Percentiles rank a stretch among this genome's conserved stretches.
These are phyloP conservation scores for Helotiales sp. DNA, from an alignment of 2,329 filamentous ascomycete genomes.

Conservation along the genomic window DNA sequence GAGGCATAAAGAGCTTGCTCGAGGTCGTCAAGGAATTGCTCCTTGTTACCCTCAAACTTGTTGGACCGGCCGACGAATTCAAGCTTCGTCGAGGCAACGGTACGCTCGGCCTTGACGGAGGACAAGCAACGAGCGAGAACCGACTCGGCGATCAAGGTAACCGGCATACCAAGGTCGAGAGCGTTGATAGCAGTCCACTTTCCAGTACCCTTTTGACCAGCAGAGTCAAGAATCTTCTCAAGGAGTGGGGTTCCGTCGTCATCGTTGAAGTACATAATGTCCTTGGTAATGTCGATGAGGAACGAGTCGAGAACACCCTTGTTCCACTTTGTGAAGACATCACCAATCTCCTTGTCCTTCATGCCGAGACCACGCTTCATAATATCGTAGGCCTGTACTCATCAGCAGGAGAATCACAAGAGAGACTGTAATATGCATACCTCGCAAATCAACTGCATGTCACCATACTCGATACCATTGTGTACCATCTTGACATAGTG, in stretches of 20 bases:
- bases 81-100: constrained; percentile 76
- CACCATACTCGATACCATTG: constrained; percentile 99
- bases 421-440: constrained; percentile 49
- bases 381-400: constrained; percentile 88
- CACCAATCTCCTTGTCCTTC: constrained; percentile 90
- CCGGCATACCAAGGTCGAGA: constrained; percentile 96
- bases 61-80: constrained; percentile 70
- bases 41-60: constrained; percentile 86
- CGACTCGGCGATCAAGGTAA: constrained; percentile 95
- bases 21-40: constrained; percentile 92
- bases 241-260: constrained; percentile 87
- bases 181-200: constrained; percentile 99
- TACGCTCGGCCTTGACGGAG: constrained; percentile 91
- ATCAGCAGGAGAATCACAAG: constrained; percentile 14
- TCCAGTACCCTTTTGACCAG: constrained; percentile 98
- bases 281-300: constrained; percentile 98
- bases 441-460: constrained; percentile 99
- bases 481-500: constrained; percentile 99
- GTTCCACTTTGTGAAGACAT: constrained; percentile 96
- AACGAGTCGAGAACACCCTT: constrained; percentile 98
- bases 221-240: constrained; percentile 98
- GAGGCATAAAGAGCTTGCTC: constrained; percentile 99
- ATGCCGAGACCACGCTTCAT: constrained; percentile 97
- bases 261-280: constrained; percentile 98
- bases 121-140: constrained; percentile 95